Percentiles rank a stretch among this genome's conserved stretches.
These are phyloP conservation scores for Coffea eugenioides DNA, from an alignment of 257 asterid species.

Conservation along the genomic window DNA sequence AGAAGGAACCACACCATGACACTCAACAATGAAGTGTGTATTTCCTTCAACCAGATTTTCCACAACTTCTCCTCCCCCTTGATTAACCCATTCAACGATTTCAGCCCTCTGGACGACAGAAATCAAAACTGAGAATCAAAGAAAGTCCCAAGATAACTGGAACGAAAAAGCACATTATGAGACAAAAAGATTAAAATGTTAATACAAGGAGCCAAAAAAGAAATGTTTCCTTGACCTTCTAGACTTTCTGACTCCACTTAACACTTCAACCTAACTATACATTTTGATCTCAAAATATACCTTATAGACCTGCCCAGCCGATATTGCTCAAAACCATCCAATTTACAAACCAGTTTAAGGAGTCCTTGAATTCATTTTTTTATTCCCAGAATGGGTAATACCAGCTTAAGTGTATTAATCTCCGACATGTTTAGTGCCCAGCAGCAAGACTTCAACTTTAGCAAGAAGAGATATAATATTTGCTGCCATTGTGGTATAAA, in stretches of 20 bases:
- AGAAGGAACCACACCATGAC: constrained; percentile 60
- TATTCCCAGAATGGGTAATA: background rate
- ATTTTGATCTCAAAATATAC: background rate
- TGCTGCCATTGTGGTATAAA: background rate
- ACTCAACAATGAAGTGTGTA: constrained; percentile 68
- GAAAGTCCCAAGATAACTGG: constrained; percentile 12
- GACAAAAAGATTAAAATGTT: background rate
- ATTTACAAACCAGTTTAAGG: background rate
- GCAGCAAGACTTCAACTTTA: too few species aligned
- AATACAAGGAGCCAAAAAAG: background rate
- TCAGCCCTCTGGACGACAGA: constrained; percentile 67
- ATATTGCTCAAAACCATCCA: background rate
- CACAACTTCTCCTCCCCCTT: constrained; percentile 83
- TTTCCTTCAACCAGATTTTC: constrained; percentile 48
- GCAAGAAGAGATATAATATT: background rate
- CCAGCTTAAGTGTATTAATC: background rate
- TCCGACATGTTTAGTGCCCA: background rate
- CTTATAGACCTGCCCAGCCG: background rate
- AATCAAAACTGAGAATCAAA: constrained; percentile 21
- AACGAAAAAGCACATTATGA: constrained; percentile 13
- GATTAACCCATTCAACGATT: constrained; percentile 68
- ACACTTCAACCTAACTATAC: background rate
- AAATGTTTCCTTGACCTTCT: background rate
- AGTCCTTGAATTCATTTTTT: background rate
- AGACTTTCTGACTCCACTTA: background rate